Conservation (phyloP, 2,329 filamentous ascomycete species). For the Colletotrichum graminicola region DNA sequence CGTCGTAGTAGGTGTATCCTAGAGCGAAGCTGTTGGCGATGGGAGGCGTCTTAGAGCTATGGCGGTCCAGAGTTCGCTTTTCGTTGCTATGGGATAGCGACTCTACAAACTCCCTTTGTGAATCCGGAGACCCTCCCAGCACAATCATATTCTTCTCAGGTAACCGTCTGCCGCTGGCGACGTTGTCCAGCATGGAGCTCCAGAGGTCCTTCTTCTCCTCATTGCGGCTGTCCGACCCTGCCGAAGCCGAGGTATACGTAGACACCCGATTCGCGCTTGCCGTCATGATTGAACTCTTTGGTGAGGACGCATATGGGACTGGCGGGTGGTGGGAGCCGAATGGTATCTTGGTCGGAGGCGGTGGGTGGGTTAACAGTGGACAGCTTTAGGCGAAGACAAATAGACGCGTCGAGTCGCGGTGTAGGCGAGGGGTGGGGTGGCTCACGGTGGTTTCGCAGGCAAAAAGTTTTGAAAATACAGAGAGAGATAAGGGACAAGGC, state of each 20-base stretch:
- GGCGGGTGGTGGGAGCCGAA: conserved; percentile 23
- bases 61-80: conserved; percentile 66
- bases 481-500: no score
- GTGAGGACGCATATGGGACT: conserved; percentile 32
- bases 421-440: conserved; percentile 17
- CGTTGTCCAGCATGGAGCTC: conserved; percentile 92
- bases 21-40: conserved; percentile 93
- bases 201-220: conserved; percentile 90
- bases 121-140: conserved; percentile 84
- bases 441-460: background rate
- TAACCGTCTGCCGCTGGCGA: conserved; percentile 88
- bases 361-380: conserved; percentile 31
- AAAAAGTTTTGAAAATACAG: background rate
- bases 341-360: conserved; percentile 11
- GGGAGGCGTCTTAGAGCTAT: conserved; percentile 74
- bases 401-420: conserved; percentile 38
- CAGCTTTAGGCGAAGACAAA: conserved; percentile 36
- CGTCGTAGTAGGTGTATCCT: conserved; percentile 95
- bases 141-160: conserved; percentile 93
- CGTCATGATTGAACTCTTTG: conserved; percentile 56
- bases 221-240: conserved; percentile 67
- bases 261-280: conserved; percentile 68
- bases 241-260: conserved; percentile 68
- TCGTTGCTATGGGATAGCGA: conserved; percentile 67
- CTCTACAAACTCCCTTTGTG: conserved; percentile 87